Percentiles rank a stretch among this genome's conserved stretches.
phyloP scores from a whole-genome alignment of 352 stramenopile species.

The Pythium sp. region DNA sequence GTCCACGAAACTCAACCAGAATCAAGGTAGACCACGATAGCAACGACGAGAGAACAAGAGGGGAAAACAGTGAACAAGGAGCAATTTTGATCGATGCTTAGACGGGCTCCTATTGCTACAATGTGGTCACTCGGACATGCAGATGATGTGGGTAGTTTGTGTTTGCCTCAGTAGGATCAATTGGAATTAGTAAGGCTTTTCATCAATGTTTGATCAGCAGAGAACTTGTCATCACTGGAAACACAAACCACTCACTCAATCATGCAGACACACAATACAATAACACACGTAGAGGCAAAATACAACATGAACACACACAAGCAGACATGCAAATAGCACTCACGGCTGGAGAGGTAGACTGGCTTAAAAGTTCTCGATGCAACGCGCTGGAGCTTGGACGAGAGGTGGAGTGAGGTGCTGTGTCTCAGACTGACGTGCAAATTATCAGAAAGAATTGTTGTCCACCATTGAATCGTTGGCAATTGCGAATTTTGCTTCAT shows the following conservation, averaged over 20 bases:
- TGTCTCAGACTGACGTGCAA: slow-evolving; percentile 90
- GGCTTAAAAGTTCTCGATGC: background rate
- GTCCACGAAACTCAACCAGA: slow-evolving; percentile 31
- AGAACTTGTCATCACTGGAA: slow-evolving; percentile 75
- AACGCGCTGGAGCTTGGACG: background rate
- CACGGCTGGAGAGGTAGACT: background rate
- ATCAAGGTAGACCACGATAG: slow-evolving; percentile 8
- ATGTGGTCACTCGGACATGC: background rate
- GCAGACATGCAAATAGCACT: slow-evolving; percentile 22
- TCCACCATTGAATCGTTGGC: slow-evolving; percentile 62
- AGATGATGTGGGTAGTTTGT: slow-evolving; percentile 19
- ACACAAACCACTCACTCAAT: slow-evolving; percentile 16
- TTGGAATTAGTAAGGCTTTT: slow-evolving; percentile 81
- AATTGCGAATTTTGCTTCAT: slow-evolving; percentile 56
- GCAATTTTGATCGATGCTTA: background rate
- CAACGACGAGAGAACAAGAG: background rate
- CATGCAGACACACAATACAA: slow-evolving; percentile 6
- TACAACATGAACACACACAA: background rate
- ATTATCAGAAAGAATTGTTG: slow-evolving; percentile 59
- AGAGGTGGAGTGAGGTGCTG: slow-evolving; percentile 11
- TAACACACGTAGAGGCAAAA: background rate
- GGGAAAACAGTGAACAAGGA: background rate
- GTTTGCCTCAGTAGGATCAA: slow-evolving; percentile 84
- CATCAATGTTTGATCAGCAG: slow-evolving; percentile 65
- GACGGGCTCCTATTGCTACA: background rate